Conservation (phyloP, 2,329 filamentous ascomycete species). For the Colletotrichum sp. region DNA sequence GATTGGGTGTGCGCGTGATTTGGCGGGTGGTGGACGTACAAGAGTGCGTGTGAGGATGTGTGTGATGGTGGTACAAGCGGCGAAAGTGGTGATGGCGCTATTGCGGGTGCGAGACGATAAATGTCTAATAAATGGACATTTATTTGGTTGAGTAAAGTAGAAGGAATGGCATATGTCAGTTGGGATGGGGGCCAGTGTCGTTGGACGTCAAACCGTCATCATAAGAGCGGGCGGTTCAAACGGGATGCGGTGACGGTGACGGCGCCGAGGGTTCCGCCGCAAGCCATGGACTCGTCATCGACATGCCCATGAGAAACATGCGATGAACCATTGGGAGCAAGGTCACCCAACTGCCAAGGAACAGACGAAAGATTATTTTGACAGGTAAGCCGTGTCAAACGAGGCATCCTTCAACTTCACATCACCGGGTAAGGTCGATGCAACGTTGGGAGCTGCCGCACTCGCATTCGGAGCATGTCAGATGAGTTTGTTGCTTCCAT, state of each 20-base stretch:
- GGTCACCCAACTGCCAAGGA: not conserved
- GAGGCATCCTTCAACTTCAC: not conserved
- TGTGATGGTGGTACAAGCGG: not conserved
- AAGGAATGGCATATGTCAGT: not conserved
- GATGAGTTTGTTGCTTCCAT: not conserved
- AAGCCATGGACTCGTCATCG: constrained; percentile 12
- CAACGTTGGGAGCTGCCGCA: not conserved
- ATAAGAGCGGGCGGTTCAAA: not conserved
- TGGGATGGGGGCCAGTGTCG: not conserved
- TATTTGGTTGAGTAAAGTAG: not conserved
- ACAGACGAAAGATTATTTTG: not conserved
- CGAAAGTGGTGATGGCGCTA: not conserved
- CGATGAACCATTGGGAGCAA: not conserved
- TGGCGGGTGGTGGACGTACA: not conserved
- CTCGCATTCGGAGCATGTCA: not conserved
- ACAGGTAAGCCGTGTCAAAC: not conserved
- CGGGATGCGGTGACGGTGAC: not conserved
- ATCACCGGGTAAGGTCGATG: not conserved
- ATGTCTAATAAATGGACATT: not conserved
- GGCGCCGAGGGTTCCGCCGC: not conserved
- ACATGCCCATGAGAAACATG: not conserved
- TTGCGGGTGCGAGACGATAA: not conserved
- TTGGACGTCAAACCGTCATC: not conserved
- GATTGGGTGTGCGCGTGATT: not conserved
- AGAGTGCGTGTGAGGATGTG: not conserved